Evolutionary conservation across 2,329 filamentous ascomycete species (phyloP), one percentile per base, ranked within the genome.

Genomic region (Aspergillus floridensis): DNA sequence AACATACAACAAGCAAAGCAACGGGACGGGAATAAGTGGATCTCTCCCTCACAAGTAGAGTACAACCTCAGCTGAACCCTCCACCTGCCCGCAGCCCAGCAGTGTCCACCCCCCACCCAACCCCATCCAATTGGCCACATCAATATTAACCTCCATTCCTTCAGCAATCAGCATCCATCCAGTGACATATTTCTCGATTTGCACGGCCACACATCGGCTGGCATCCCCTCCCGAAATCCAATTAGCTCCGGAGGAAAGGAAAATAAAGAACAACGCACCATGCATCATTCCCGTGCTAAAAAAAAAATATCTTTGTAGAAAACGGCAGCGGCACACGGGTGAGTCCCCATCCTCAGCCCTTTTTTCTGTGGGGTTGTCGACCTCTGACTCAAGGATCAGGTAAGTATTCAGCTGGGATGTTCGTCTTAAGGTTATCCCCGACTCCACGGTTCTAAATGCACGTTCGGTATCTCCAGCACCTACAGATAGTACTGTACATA

Each of bases 381-480:
- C 4, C 4, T 35, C 32, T 35, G 38, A 54, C 29, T 44, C 41
- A 12, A 19, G 26, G 26, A 26, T 26, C 7, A 26, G 26, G 26
- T 2, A 26, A 26, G 7, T 26, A 26, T 64, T 64, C 62, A 64
- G 62, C 62, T 62, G 62, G 59, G 55, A 57, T 64, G 62, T 64
- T 7, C 44, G 41, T 32, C 35, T 31, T 12, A 21, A 38, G 22
- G 4, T 19, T 14, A 4, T 22, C 21, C 32, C 24, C 50, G 32
- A 50, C 57, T 52, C 29, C 32, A 35, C 38, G 38, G 38, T 5
- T 44, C 16, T 41, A 44, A 56, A 56, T 31, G 41, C 26, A 29
- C 52, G 49, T 51, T 58, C 57, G 59, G 59, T 62, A 62, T 54
- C 57, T 53, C 59, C 59, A 53, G 53, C 38, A 44, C n/a, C n/a